phyloP scores from a whole-genome alignment of 352 stramenopile genomes.

The Phytophthora tentaculata region DNA sequence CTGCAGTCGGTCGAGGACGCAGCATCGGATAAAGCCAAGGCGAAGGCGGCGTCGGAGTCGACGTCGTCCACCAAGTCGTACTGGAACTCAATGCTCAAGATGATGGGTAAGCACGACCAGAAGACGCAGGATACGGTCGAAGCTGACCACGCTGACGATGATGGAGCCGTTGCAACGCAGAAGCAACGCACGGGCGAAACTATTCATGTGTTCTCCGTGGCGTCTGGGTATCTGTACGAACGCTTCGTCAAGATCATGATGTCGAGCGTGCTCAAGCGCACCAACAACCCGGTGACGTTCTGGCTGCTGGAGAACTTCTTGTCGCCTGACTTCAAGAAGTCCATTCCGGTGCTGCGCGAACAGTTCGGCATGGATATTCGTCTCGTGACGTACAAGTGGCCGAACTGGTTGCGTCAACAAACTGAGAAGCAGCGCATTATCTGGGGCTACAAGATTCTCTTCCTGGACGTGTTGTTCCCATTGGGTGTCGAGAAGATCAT shows the following conservation, averaged over 20 bases:
- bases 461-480: slow-evolving; percentile 99
- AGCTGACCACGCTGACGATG: slow-evolving; percentile 8
- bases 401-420: slow-evolving; percentile 98
- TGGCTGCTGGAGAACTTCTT: slow-evolving; percentile 99
- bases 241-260: slow-evolving; percentile 99
- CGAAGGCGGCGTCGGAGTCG: slow-evolving; percentile 11
- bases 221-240: slow-evolving; percentile 98
- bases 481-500: slow-evolving; percentile 99
- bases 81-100: slow-evolving; percentile 76
- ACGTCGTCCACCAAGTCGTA: slow-evolving; percentile 62
- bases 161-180: slow-evolving; percentile 22
- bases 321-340: slow-evolving; percentile 97
- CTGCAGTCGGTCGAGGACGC: slow-evolving; percentile 45
- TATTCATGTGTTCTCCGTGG: slow-evolving; percentile 99
- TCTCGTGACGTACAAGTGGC: slow-evolving; percentile 99
- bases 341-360: slow-evolving; percentile 91
- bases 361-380: slow-evolving; percentile 97
- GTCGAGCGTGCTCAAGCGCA: slow-evolving; percentile 97
- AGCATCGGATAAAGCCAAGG: slow-evolving; percentile 13
- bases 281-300: slow-evolving; percentile 98
- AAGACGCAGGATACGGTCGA: slow-evolving; percentile 24
- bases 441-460: slow-evolving; percentile 99
- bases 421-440: slow-evolving; percentile 99
- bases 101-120: slow-evolving; percentile 56
- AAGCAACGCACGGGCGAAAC: slow-evolving; percentile 84